Evolutionary conservation across 495 filamentous ascomycete genomes (phyloP), one percentile per base, ranked within the genome.

Genomic region (Tuber umbilicatum): DNA sequence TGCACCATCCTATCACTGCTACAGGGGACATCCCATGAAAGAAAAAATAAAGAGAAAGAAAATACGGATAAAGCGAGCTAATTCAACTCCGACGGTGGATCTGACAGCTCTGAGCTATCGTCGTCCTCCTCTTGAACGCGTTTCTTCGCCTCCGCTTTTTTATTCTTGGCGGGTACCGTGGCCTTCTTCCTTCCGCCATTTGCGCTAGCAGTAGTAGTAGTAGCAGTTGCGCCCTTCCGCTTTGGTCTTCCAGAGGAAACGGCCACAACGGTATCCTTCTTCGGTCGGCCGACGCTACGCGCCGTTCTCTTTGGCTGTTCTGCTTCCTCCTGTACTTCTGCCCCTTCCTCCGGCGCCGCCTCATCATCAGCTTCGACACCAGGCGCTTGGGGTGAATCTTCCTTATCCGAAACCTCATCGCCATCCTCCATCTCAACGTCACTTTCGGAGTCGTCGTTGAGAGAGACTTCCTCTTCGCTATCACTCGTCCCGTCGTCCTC

Each of bases 381-480:
- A 2, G 43, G 40, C 21, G 69, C 71, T 45, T 75, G 42, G 14
- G 64, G 38, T 41, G 73, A 72, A 16, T 23, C 85, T 47, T 89
- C 88, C 69, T 87, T 87, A 43, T 86, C 86, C 5, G 83, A 84
- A 43, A 84, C 84, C 50, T 88, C 88, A 68, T 86, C 84, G 74
- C 80, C n/a, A 50, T 88, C 85, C 19, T 85, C 86, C 74, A 87
- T 89, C 35, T 86, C 87, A 35, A 88, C 83, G 70, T 88, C 85
- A 64, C 86, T 82, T 7, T 78, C 75, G 14, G 21, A 72, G 75
- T 82, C 64, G 80, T 77, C n/a, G 80, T 78, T 35, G 80, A 73
- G 23, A 77, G 81, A 70, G 80, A 75, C 38, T 70, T 78, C 75
- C 77, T 74, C 60, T 9, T 60, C 75, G 12, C 77, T 77, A 17